These are phyloP conservation scores for Boletus subluridellus DNA, from an alignment of 1,284 basidiomycete genomes.

Conservation along the genomic window DNA sequence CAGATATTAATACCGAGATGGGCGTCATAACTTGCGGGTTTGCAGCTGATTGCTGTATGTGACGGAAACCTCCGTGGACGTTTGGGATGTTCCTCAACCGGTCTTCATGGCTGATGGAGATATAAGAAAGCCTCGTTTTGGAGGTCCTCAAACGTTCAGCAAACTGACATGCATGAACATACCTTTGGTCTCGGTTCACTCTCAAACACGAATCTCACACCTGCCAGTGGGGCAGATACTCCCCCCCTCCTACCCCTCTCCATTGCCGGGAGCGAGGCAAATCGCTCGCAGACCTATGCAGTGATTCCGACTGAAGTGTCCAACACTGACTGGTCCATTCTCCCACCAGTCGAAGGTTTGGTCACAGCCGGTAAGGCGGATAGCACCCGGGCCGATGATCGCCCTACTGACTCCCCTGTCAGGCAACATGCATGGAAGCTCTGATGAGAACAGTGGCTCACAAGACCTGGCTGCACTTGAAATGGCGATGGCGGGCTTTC, in stretches of 20 bases:
- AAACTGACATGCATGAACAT: constrained; percentile 4
- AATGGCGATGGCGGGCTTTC: no score
- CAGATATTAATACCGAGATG: no score
- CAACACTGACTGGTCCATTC: neutral
- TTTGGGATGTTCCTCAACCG: no score
- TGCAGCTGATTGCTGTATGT: no score
- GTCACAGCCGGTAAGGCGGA: neutral
- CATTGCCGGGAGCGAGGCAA: neutral
- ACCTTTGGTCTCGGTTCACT: neutral
- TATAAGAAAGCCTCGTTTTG: neutral
- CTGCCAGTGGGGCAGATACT: no score
- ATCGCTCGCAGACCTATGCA: neutral
- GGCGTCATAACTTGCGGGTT: no score
- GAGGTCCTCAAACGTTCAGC: neutral
- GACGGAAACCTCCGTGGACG: no score
- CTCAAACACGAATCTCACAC: neutral
- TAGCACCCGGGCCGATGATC: neutral
- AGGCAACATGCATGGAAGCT: no score
- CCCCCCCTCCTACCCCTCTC: neutral
- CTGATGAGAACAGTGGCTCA: no score
- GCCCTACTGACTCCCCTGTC: no score
- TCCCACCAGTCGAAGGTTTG: neutral
- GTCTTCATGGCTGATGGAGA: no score
- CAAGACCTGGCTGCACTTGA: no score
- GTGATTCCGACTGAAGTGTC: neutral